Percentiles rank a stretch among this genome's conserved stretches.
Conservation (phyloP, 495 filamentous ascomycete species). For the Stereocaulon alpinum region DNA sequence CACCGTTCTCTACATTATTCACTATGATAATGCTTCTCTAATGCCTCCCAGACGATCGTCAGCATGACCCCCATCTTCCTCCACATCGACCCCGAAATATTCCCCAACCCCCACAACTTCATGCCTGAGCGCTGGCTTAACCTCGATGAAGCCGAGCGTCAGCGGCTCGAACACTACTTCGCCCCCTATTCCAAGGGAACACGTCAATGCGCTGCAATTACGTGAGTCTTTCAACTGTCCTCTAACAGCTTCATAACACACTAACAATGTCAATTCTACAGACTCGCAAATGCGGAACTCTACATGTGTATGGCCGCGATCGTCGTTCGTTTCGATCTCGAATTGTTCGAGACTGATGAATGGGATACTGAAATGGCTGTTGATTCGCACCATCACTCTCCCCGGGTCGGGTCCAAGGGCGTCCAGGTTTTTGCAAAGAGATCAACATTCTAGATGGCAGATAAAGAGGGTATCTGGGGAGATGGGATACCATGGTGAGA, state of each 20-base stretch:
- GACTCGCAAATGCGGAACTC: constrained; percentile 35
- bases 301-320: constrained; percentile 31
- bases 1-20: background rate
- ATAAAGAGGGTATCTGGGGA: background rate
- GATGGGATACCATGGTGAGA: too few species aligned
- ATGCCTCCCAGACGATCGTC: constrained; percentile 29
- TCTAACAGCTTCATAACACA: background rate
- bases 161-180: constrained; percentile 16
- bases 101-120: constrained; percentile 31
- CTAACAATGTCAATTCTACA: constrained; percentile 3
- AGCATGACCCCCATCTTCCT: constrained; percentile 31
- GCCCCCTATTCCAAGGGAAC: constrained; percentile 20
- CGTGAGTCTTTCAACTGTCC: background rate
- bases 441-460: constrained; percentile 2
- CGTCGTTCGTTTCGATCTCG: constrained; percentile 32
- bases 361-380: constrained; percentile 17
- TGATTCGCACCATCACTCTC: constrained; percentile 13
- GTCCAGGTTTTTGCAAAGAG: constrained; percentile 10
- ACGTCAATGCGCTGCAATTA: constrained; percentile 19
- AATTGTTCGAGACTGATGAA: constrained; percentile 23
- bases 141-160: constrained; percentile 7
- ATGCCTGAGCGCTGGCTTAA: constrained; percentile 36
- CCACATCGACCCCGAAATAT: constrained; percentile 25
- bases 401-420: constrained; percentile 5
- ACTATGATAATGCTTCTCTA: background rate